These are phyloP conservation scores for Iberis pinnata DNA, from an alignment of 345 rosid species.

Conservation along the genomic window DNA sequence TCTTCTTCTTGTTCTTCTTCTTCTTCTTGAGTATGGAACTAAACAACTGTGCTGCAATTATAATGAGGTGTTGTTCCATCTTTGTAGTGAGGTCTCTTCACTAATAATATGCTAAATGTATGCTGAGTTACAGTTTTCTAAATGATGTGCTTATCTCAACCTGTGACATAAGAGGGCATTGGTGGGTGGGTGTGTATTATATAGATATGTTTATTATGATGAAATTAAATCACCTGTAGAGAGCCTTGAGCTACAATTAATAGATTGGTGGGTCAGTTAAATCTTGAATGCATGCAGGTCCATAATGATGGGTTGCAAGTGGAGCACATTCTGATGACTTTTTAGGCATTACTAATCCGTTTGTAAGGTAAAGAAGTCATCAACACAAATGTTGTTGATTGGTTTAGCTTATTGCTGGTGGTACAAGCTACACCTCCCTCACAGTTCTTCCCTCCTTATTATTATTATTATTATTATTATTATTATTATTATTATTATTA, in stretches of 20 bases:
- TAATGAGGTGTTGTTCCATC: slow-evolving; percentile 18
- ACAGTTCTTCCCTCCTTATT: neutral
- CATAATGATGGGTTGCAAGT: slow-evolving; percentile 1
- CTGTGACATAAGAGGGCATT: neutral
- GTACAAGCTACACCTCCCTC: slow-evolving; percentile 2
- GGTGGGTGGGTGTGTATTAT: neutral
- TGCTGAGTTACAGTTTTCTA: neutral
- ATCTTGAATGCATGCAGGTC: slow-evolving; percentile 12
- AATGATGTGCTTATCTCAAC: neutral
- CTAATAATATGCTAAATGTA: neutral
- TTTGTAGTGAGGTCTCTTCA: slow-evolving; percentile 3
- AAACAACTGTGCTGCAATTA: slow-evolving; percentile 16
- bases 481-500: neutral
- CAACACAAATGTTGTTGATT: neutral
- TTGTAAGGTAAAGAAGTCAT: slow-evolving; percentile 2
- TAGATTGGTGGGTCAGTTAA: slow-evolving; percentile 8
- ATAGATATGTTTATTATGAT: no score
- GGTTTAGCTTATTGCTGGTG: no score
- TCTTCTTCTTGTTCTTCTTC: slow-evolving; percentile 3
- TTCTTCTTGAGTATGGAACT: slow-evolving; percentile 14
- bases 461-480: no score
- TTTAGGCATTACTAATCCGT: neutral
- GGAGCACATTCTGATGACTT: slow-evolving; percentile 10
- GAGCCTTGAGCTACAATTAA: neutral
- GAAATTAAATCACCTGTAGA: no score